Conservation (phyloP, 768 basidiomycete genomes). For the Boletus sp. region DNA sequence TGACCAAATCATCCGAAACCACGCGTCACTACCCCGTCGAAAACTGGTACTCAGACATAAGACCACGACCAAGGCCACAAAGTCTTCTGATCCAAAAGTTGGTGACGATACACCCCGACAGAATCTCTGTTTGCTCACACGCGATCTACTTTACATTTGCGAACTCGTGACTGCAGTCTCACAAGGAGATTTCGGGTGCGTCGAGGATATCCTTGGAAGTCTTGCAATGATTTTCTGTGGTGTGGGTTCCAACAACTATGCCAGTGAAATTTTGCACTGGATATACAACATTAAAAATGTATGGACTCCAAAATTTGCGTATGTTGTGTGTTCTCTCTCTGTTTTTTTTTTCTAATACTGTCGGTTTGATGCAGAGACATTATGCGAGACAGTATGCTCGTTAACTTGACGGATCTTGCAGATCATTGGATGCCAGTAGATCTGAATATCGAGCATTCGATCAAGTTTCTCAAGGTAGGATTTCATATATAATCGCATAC, state of each 20-base stretch:
- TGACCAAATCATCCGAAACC: conserved; percentile 19
- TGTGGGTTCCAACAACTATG: conserved; percentile 21
- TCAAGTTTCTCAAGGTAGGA: conserved; percentile 33
- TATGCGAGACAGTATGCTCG: conserved; percentile 36
- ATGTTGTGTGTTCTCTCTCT: not conserved
- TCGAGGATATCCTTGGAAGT: conserved; percentile 27
- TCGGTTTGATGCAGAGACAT: conserved; percentile 29
- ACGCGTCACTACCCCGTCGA: conserved; percentile 1
- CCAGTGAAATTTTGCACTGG: conserved; percentile 15
- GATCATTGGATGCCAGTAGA: conserved; percentile 37
- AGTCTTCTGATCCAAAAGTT: not conserved
- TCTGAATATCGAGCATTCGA: conserved; percentile 39
- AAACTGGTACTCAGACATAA: not conserved
- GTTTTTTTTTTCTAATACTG: not conserved
- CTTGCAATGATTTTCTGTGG: conserved; percentile 20
- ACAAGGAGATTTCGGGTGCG: conserved; percentile 32
- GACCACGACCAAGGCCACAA: not conserved
- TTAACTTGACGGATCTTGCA: conserved; percentile 31
- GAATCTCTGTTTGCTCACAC: conserved; percentile 28
- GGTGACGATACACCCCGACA: conserved; percentile 17
- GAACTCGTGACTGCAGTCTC: conserved; percentile 30
- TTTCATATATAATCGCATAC: not conserved
- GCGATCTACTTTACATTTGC: conserved; percentile 31
- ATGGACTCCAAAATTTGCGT: conserved; percentile 36
- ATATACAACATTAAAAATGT: conserved; percentile 26